Conservation (phyloP, 2,329 filamentous ascomycete species). For the Ramichloridium luteum region DNA sequence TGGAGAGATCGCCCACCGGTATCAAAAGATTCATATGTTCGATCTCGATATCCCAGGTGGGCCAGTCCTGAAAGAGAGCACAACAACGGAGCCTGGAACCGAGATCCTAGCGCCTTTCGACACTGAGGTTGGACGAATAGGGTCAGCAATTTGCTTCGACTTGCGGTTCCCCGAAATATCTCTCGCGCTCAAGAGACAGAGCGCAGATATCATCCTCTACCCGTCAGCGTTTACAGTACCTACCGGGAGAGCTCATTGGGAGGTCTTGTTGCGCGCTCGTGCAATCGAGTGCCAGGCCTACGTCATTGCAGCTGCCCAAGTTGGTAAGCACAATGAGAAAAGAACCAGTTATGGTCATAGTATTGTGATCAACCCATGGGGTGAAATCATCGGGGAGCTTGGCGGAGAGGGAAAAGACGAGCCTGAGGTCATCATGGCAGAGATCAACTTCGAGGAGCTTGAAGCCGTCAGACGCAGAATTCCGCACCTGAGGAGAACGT, state of each 20-base stretch:
- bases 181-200: conserved; percentile 50
- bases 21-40: conserved; percentile 62
- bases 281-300: conserved; percentile 85
- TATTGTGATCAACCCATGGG: conserved; percentile 81
- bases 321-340: conserved; percentile 61
- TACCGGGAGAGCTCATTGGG: conserved; percentile 80
- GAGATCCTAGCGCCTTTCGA: conserved; percentile 56
- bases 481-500: conserved; percentile 26
- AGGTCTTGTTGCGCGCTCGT: conserved; percentile 60
- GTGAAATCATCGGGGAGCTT: conserved; percentile 55
- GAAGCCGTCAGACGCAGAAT: conserved; percentile 26
- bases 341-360: conserved; percentile 75
- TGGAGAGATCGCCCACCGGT: conserved; percentile 49
- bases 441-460: conserved; percentile 28
- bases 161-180: conserved; percentile 69
- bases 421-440: conserved; percentile 31
- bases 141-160: conserved; percentile 81
- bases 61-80: conserved; percentile 49
- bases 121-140: conserved; percentile 63
- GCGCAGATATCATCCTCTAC: conserved; percentile 69
- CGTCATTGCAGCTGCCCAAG: conserved; percentile 74
- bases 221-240: conserved; percentile 83
- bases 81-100: conserved; percentile 56
- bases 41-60: conserved; percentile 38
- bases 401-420: conserved; percentile 35